A percentile compares a stretch with the other conserved stretches of the same genome.
Conservation (phyloP, 1,284 basidiomycete species). For the Sanghuangporus baumii region DNA sequence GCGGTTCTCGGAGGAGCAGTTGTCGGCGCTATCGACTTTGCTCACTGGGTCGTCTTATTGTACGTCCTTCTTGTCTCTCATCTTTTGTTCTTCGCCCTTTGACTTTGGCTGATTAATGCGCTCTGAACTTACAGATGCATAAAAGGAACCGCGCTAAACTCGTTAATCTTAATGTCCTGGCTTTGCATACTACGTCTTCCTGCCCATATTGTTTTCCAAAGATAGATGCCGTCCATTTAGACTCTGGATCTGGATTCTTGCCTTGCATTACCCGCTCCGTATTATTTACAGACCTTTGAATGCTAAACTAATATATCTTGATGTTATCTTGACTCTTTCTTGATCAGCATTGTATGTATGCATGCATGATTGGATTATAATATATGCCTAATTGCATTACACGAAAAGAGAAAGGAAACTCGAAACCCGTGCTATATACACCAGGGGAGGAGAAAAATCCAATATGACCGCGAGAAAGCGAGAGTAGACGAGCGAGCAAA, state of each 20-base stretch:
- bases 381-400: neutral
- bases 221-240: too few species aligned
- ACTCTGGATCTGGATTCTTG: too few species aligned
- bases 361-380: neutral
- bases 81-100: neutral
- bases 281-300: neutral
- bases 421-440: neutral
- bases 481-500: neutral
- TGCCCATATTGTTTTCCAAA: too few species aligned
- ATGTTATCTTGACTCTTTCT: neutral
- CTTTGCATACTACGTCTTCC: too few species aligned
- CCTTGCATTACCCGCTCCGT: too few species aligned
- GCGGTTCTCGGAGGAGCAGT: constrained; percentile 69
- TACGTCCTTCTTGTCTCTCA: constrained; percentile 29
- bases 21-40: constrained; percentile 64
- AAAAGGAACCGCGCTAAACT: neutral
- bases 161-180: too few species aligned
- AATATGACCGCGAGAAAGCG: neutral
- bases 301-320: neutral
- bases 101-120: neutral
- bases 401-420: neutral
- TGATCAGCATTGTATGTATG: neutral
- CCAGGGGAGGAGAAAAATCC: too few species aligned
- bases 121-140: neutral
- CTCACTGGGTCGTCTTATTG: constrained; percentile 72